Conservation (phyloP, 208 protist genomes). For the Leishmania gerbilli region DNA sequence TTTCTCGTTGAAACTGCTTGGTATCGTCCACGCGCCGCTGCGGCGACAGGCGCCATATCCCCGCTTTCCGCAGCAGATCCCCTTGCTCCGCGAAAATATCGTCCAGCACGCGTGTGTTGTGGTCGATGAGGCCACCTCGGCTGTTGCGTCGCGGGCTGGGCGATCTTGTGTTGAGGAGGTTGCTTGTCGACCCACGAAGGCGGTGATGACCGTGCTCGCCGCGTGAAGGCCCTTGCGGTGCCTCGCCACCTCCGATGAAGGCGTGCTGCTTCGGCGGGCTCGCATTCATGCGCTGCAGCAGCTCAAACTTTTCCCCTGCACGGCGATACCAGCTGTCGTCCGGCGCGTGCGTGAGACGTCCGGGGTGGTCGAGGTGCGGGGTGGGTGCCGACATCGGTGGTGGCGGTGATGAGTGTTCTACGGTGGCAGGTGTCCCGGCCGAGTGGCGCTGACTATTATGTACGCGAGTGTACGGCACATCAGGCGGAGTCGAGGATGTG, state of each 20-base stretch:
- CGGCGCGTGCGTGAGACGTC: constrained; percentile 3
- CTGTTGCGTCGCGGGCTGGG: constrained; percentile 13
- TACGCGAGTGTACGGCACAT: constrained; percentile 11
- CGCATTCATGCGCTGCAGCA: constrained; percentile 66
- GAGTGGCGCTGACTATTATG: constrained; percentile 12
- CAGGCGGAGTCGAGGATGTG: constrained; percentile 8
- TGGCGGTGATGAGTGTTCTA: constrained; percentile 1
- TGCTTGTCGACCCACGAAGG: constrained; percentile 9
- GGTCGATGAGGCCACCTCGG: constrained; percentile 20
- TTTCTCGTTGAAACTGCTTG: constrained; percentile 20
- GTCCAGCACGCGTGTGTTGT: constrained; percentile 39
- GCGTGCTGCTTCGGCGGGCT: constrained; percentile 23
- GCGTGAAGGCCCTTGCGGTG: neutral
- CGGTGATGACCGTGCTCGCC: constrained; percentile 3
- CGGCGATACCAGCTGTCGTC: constrained; percentile 53
- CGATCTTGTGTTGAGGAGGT: neutral
- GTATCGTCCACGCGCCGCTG: constrained; percentile 27
- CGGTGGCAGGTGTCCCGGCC: neutral
- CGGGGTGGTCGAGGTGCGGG: constrained; percentile 11
- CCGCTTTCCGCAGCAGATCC: constrained; percentile 3
- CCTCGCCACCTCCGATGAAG: constrained; percentile 8
- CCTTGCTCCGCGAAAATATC: constrained; percentile 37
- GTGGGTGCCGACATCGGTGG: neutral
- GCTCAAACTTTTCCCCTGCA: constrained; percentile 65
- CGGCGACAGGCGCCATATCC: neutral